Evolutionary conservation across 2,329 filamentous ascomycete genomes (phyloP), one percentile per base, ranked within the genome.

Genomic region (Lasiodiplodia citricola): DNA sequence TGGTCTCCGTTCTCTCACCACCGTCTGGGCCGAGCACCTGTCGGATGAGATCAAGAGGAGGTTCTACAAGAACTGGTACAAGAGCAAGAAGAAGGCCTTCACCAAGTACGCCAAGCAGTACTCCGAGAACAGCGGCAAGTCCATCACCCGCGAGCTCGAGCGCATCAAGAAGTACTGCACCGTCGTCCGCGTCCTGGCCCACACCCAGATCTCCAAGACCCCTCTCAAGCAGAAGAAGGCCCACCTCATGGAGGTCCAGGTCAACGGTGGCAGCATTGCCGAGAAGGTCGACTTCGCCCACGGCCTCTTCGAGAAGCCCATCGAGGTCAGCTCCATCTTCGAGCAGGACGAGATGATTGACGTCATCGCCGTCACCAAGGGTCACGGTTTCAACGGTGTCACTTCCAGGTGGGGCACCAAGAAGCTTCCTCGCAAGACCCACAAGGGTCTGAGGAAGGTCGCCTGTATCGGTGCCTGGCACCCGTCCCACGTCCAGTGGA

Each of bases 1-100:
- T 81, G 96, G 96, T 87, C 94, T 99, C 81, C 95, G 96, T 85
- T 99, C 96, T 76, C 94, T 99, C 85, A 97, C 94, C 84, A 98
- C 96, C 82, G 93, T 99, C 83, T 99, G 96, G 96, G 96, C 96
- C 82, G 96, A 98, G 91, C 96, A 99, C 85, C 86, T 99, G 85
- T 93, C 92, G 86, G 96, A 99, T 85, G 96, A 98, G 88, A 83
- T 99, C 85, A 97, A 97, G 92, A 93, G 96, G 81, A 93, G 96
- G 83, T 99, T 99, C 93, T 99, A 99, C 93, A 98, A 98, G 94
- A 99, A 99, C 92, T 99, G 96, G 96, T 99, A 99, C 92, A 97
- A 97, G 92, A 94, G 91, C 90, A 99, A 99, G 94, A 98, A 97
- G 93, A 99, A 99, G 95, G 96, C 96, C 73, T 99, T 99, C 89